Conservation (phyloP, 306 rosid species). For the Nissolia schottii region DNA sequence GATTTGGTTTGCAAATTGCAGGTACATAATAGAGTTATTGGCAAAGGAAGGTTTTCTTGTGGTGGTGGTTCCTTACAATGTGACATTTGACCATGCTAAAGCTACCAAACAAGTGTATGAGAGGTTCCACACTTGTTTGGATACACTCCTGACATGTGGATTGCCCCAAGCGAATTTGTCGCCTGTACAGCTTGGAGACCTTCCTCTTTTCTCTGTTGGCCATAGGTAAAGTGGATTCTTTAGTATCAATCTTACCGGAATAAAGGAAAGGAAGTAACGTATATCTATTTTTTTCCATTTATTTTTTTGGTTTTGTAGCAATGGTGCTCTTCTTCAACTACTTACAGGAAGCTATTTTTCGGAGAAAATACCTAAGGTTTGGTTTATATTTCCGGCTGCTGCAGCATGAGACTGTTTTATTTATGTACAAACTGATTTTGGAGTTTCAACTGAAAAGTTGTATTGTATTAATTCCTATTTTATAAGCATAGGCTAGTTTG, state of each 20-base stretch:
- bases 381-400: conserved; percentile 31
- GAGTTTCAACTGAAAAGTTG: background rate
- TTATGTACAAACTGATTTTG: background rate
- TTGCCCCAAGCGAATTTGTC: conserved; percentile 61
- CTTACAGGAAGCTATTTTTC: conserved; percentile 48
- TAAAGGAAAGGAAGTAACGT: background rate
- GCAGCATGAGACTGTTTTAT: background rate
- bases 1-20: conserved; percentile 34
- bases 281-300: too few species aligned
- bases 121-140: conserved; percentile 66
- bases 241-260: conserved; percentile 29
- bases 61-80: conserved; percentile 79
- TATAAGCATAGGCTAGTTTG: background rate
- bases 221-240: conserved; percentile 58
- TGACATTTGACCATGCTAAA: conserved; percentile 77
- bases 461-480: background rate
- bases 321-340: conserved; percentile 53
- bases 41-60: conserved; percentile 82
- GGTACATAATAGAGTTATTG: conserved; percentile 64
- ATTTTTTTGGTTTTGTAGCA: conserved; percentile 25
- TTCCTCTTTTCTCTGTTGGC: conserved; percentile 81
- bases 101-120: conserved; percentile 80
- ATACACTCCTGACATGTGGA: conserved; percentile 56
- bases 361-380: conserved; percentile 51
- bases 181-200: conserved; percentile 54